Base-by-base conservation (phyloP, 345 rosid genomes). In the Lumnitzera littorea region DNA sequence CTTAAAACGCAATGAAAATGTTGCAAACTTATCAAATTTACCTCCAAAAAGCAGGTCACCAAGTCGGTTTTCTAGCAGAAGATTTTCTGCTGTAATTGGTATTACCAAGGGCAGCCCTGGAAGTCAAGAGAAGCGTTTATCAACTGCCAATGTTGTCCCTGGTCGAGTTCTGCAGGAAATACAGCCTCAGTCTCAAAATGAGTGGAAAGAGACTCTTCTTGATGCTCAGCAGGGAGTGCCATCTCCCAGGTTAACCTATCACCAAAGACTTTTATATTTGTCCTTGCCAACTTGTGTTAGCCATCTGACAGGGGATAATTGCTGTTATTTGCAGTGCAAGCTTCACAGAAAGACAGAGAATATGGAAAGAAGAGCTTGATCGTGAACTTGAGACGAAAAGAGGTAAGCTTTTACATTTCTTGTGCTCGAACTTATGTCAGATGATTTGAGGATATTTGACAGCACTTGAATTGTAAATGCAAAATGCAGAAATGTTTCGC, bases 321-420 rank as follows among this genome's bases (percentile, higher is more conserved):
- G 48, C 20, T 67, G 67, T 59, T 61, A 31, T 59, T 62, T 64
- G 69, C 70, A 72, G 71, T 62, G 36, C 77, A 70, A 82, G 82
- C 74, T 81, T 76, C 72, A 76, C 84, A 29, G 96, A 89, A 67
- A 74, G 77, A 61, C 82, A 85, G 48, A 74, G 73, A 62, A 89
- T 77, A 51, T 85, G 96, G 94, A 80, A 85, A 80, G 91, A 87
- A 74, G 98, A 91, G 80, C 96, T 91, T 51, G 83, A 79, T 63
- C 84, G 84, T 76, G 96, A 91, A 74, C 89, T 91, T 29, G 85
- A 84, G 67, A 76, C 74, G 73, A 69, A 82, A 63, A 72, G 96
- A 80, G 95, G 86, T 74, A 74, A 51, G 43, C 10, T 6, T 4
- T 36, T 36, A 36, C 12, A 8, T 24, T 24, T 53, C 1, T 53